phyloP scores from a whole-genome alignment of 2,329 filamentous ascomycete genomes.

The Fusarium sp. region DNA sequence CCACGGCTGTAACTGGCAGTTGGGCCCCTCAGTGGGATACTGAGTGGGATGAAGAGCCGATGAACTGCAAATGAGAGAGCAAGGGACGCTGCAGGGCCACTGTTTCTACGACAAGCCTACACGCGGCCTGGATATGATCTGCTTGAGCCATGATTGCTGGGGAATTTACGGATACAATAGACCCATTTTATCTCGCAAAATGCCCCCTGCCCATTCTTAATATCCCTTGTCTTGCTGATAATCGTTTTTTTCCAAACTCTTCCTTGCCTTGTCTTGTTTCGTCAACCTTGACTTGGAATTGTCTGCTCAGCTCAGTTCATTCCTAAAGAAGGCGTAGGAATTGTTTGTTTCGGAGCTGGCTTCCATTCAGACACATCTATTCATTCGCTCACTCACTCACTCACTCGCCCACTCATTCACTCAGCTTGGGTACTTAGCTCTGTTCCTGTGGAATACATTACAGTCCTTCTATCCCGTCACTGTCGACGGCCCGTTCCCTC shows the following conservation, averaged over 20 bases:
- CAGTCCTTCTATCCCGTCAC: conserved; percentile 25
- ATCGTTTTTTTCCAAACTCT: conserved; percentile 30
- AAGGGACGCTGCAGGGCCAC: conserved; percentile 19
- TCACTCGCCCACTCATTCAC: conserved; percentile 15
- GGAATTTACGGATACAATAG: conserved; percentile 36
- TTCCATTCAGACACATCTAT: conserved; percentile 20
- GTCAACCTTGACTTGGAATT: conserved; percentile 14
- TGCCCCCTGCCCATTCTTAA: conserved; percentile 25
- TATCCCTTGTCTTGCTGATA: conserved; percentile 20
- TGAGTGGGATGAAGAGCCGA: conserved; percentile 2
- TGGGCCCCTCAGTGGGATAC: conserved; percentile 18
- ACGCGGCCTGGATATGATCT: conserved; percentile 36
- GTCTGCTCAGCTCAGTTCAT: conserved; percentile 28
- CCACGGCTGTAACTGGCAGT: conserved; percentile 28
- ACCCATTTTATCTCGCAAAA: conserved; percentile 21
- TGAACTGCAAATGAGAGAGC: conserved; percentile 24
- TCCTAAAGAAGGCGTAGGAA: conserved; percentile 40
- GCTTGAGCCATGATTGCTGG: conserved; percentile 38
- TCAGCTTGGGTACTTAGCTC: neutral
- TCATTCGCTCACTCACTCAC: conserved; percentile 11
- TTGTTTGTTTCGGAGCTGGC: conserved; percentile 44
- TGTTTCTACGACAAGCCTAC: conserved; percentile 27
- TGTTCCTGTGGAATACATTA: conserved; percentile 27
- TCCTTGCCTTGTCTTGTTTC: conserved; percentile 32
- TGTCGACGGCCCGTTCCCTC: conserved; percentile 9